Percentiles rank a stretch among this genome's conserved stretches.
Evolutionary conservation across 2,329 filamentous ascomycete species (phyloP).

Genomic region (Delphinella strobiligena): DNA sequence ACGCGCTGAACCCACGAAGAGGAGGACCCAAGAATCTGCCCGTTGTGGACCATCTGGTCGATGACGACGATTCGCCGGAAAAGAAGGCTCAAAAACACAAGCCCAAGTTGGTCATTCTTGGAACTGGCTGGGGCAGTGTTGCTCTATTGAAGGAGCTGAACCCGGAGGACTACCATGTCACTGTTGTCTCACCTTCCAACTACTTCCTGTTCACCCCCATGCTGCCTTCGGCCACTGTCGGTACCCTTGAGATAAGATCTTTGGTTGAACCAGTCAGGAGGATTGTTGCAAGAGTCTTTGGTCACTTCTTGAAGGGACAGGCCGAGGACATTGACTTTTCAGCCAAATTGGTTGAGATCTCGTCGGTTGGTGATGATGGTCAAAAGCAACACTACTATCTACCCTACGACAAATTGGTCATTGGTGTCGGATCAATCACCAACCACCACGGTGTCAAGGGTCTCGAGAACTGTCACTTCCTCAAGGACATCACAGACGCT

Average conservation of each 20-base stretch:
- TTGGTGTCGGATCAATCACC: constrained; percentile 82
- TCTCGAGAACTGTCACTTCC: constrained; percentile 82
- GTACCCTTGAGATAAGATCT: constrained; percentile 81
- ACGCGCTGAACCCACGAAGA: constrained; percentile 66
- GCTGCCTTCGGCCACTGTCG: constrained; percentile 92
- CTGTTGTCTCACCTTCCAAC: constrained; percentile 85
- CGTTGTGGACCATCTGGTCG: constrained; percentile 75
- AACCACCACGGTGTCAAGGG: constrained; percentile 95
- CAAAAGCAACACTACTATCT: constrained; percentile 78
- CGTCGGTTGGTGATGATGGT: constrained; percentile 58
- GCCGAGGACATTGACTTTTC: constrained; percentile 89
- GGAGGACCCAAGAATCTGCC: constrained; percentile 94
- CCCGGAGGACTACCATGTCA: constrained; percentile 88
- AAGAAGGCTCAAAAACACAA: constrained; percentile 69
- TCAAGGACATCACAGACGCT: constrained; percentile 92
- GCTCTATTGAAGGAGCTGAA: constrained; percentile 82
- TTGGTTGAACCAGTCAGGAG: constrained; percentile 85
- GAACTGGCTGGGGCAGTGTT: constrained; percentile 90
- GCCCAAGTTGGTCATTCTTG: constrained; percentile 81
- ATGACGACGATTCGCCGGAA: constrained; percentile 69
- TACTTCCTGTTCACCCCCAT: constrained; percentile 98
- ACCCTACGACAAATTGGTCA: constrained; percentile 91
- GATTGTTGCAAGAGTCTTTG: constrained; percentile 64
- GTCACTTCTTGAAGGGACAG: constrained; percentile 79
- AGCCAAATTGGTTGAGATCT: constrained; percentile 78